Base-by-base conservation (phyloP, 1,139 yeast genomes). In the Candida sanyaensis region DNA sequence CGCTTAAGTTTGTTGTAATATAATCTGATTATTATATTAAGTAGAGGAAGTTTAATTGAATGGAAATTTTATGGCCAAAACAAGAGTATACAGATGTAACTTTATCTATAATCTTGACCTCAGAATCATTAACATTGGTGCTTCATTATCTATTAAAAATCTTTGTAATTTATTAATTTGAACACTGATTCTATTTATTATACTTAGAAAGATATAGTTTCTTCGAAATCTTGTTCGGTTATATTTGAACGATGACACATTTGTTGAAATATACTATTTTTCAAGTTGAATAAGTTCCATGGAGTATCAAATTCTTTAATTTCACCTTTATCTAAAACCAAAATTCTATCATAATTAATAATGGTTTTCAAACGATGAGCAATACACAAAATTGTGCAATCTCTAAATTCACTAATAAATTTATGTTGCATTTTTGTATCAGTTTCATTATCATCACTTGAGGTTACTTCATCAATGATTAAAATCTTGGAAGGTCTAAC, bases 171-270 rank as follows among this genome's bases (percentile, higher is more conserved):
- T 17, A 17, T 17, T 2, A 17, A 17, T 17, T 17, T 17, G 21
- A 17, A 3, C 3, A 17, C 21, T 17, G 21, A 17, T 3, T 17
- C 21, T 17, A 17, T 17, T 17, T 17, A 17, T 17, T 17, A 17
- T 17, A 17, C 21, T 17, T 36, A 36, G 12, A 36, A 36, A 5
- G 27, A n/a, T 24, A 36, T 29, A 7, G 39, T 36, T 24, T 36
- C 39, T 34, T 34, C 12, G 46, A 68, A 66, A 48, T 68, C 73
- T 12, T 56, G 60, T 12, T 47, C 53, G 4, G 56, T 55, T 34
- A 84, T 81, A 44, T 75, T 75, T 4, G 86, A 76, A 53, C 79
- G 75, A 13, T 68, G 73, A 62, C 91, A 86, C 89, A 86, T 83
- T 47, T 76, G 75, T 52, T 78, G 71, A 67, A 86, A 63, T 29